phyloP scores from a whole-genome alignment of 139 green algal species.

The Microglena sp. region DNA sequence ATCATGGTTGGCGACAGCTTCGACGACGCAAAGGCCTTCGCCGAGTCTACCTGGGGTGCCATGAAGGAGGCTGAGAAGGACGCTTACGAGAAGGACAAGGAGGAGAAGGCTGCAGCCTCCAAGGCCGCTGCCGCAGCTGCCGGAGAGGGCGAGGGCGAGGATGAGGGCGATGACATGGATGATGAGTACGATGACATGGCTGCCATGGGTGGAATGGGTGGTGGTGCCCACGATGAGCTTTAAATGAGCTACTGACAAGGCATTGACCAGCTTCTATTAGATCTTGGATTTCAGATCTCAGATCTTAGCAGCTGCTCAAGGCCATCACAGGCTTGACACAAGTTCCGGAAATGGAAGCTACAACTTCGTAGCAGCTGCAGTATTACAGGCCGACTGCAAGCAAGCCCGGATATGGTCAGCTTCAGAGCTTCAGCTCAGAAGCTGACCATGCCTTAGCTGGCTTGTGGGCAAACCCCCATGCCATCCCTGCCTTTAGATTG shows the following conservation, averaged over 20 bases:
- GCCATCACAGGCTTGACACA: no score
- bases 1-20: slow-evolving; percentile 73
- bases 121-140: neutral
- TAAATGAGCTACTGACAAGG: slow-evolving; percentile 2
- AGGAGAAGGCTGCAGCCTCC: neutral
- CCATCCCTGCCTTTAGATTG: no score
- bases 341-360: no score
- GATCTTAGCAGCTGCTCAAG: no score
- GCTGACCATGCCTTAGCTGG: no score
- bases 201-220: neutral
- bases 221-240: neutral
- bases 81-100: slow-evolving; percentile 42
- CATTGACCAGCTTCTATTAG: no score
- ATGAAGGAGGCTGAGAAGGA: slow-evolving; percentile 67
- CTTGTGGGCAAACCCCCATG: no score
- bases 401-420: no score
- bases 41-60: slow-evolving; percentile 63
- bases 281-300: no score
- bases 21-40: slow-evolving; percentile 60
- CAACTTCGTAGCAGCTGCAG: no score
- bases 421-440: no score
- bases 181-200: neutral
- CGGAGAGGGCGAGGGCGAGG: neutral
- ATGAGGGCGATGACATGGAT: neutral
- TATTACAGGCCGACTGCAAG: no score